phyloP scores from a whole-genome alignment of 169 alveolate species.

The Eimeria brunetti region DNA sequence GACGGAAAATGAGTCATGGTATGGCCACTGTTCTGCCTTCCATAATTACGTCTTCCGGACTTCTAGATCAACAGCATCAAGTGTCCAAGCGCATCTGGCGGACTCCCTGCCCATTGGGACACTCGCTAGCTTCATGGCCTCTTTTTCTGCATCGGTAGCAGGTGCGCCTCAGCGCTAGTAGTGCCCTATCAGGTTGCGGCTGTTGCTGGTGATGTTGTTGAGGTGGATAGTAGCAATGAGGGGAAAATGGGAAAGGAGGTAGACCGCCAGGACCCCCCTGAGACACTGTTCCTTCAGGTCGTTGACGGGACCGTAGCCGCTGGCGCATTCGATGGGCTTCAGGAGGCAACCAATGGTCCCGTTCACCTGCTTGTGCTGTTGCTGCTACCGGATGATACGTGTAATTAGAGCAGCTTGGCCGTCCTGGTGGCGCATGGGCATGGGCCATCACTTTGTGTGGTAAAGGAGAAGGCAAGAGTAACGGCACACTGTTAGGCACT shows the following conservation, averaged over 20 bases:
- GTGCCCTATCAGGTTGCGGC: constrained; percentile 41
- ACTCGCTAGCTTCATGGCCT: constrained; percentile 69
- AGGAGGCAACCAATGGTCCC: constrained; percentile 47
- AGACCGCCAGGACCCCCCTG: constrained; percentile 32
- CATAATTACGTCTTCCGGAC: not conserved
- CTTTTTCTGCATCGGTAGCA: constrained; percentile 54
- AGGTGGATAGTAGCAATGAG: constrained; percentile 55
- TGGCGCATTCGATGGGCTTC: constrained; percentile 56
- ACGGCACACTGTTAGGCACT: not conserved
- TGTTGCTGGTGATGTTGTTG: constrained; percentile 50
- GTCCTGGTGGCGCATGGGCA: constrained; percentile 23
- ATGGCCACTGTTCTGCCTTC: not conserved
- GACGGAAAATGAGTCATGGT: not conserved
- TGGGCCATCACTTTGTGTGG: constrained; percentile 23
- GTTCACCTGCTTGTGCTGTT: constrained; percentile 25
- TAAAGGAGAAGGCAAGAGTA: constrained; percentile 28
- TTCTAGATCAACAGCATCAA: not conserved
- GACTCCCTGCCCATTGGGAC: constrained; percentile 41
- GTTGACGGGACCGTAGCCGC: constrained; percentile 48
- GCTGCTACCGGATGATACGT: not conserved
- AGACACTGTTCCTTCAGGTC: constrained; percentile 26
- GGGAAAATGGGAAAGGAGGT: constrained; percentile 24
- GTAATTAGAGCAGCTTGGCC: constrained; percentile 37
- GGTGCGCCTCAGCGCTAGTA: constrained; percentile 63
- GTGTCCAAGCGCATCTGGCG: constrained; percentile 32